Percentiles rank a stretch among this genome's conserved stretches.
phyloP scores from a whole-genome alignment of 192 early-diverging fungal genomes.

The Haplosporangium gracile region DNA sequence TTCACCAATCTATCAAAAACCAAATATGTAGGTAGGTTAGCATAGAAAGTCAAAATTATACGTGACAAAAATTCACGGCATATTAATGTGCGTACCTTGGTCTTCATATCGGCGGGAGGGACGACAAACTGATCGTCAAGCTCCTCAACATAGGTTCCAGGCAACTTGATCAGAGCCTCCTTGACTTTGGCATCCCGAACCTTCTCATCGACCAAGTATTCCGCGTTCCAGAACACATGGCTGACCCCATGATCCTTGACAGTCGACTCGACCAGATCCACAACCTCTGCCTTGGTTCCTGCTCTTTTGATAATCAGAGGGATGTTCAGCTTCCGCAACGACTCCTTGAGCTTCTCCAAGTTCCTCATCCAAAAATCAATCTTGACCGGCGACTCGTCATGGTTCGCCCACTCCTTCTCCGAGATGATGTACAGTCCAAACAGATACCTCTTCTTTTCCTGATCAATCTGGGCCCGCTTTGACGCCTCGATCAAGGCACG shows the following conservation, averaged over 20 bases:
- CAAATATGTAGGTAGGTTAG: not conserved
- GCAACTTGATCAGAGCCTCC: conserved; percentile 16
- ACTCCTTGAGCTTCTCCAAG: conserved; percentile 51
- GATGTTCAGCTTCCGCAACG: conserved; percentile 54
- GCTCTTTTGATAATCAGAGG: conserved; percentile 64
- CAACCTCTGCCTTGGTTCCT: conserved; percentile 26
- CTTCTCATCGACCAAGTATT: conserved; percentile 69
- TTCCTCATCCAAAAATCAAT: conserved; percentile 68
- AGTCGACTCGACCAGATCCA: conserved; percentile 48
- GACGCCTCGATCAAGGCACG: conserved; percentile 51
- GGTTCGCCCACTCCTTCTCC: conserved; percentile 63
- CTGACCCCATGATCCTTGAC: conserved; percentile 43
- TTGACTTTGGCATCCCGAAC: conserved; percentile 55
- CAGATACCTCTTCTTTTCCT: conserved; percentile 22
- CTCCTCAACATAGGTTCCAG: conserved; percentile 38
- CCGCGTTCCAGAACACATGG: conserved; percentile 66
- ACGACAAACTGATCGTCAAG: conserved; percentile 72
- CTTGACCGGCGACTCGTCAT: conserved; percentile 66
- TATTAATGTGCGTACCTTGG: conserved; percentile 53
- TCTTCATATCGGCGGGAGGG: conserved; percentile 60
- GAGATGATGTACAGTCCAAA: conserved; percentile 69
- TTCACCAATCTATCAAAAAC: conserved; percentile 19
- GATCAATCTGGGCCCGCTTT: conserved; percentile 7
- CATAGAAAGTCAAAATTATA: not conserved
- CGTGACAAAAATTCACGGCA: conserved; percentile 3